A percentile compares a stretch with the other conserved stretches of the same genome.
phyloP scores from a whole-genome alignment of 768 basidiomycete genomes.

The Crepidotus variabilis region DNA sequence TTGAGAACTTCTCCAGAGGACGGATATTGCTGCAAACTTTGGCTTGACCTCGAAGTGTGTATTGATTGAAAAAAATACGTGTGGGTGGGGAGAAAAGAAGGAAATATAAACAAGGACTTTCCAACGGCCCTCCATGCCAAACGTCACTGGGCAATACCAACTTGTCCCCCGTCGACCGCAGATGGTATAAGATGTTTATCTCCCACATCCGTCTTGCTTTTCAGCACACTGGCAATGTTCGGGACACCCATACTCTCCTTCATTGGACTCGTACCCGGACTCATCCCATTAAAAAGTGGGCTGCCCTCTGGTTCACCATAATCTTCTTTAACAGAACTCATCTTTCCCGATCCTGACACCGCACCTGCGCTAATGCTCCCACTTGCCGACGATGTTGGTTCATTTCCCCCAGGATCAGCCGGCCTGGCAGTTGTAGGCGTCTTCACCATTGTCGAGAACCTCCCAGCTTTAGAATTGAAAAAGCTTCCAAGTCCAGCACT shows the following conservation, averaged over 20 bases:
- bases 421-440: constrained; percentile 17
- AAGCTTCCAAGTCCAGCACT: constrained; percentile 30
- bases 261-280: constrained; percentile 17
- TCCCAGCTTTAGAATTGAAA: constrained; percentile 24
- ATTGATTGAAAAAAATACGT: too few relatives aligned
- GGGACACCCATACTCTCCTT: constrained; percentile 1
- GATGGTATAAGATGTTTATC: background rate
- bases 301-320: constrained; percentile 20
- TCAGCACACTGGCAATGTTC: constrained; percentile 18
- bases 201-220: background rate
- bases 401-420: constrained; percentile 1
- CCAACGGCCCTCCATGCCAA: background rate
- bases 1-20: too few relatives aligned
- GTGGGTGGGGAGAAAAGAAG: too few relatives aligned
- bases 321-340: background rate
- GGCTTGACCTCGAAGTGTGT: too few relatives aligned
- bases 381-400: background rate
- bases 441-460: constrained; percentile 20
- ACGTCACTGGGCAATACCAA: background rate
- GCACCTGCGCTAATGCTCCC: background rate
- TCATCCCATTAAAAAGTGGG: constrained; percentile 25
- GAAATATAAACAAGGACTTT: too few relatives aligned
- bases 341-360: background rate
- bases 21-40: too few relatives aligned
- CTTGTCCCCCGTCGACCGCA: background rate